A percentile compares a stretch with the other conserved stretches of the same genome.
phyloP scores from a whole-genome alignment of 129 eudicot species.

The Chrysanthemum makinoi region DNA sequence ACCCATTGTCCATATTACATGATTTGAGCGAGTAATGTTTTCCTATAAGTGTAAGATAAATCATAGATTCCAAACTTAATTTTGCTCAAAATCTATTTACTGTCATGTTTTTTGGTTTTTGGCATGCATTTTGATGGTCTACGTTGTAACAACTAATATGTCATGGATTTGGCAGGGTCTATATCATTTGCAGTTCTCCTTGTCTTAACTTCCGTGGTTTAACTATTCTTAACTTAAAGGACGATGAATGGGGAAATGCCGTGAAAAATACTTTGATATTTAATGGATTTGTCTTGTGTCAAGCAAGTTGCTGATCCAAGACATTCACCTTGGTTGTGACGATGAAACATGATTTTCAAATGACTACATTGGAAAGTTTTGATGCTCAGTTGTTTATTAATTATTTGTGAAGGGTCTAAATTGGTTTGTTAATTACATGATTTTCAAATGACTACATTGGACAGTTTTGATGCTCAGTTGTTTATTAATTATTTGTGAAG shows the following conservation, averaged over 20 bases:
- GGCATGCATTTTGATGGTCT: no score
- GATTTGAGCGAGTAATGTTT: conserved; percentile 83
- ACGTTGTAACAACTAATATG: neutral
- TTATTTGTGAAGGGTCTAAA: neutral
- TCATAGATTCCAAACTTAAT: no score
- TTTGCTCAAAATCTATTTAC: no score
- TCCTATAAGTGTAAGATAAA: no score
- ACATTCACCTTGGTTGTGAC: neutral
- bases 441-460: neutral
- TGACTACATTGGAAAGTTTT: no score
- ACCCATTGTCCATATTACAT: conserved; percentile 95
- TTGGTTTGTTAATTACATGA: conserved; percentile 34
- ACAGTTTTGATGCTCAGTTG: no score
- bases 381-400: neutral
- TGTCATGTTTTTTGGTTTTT: neutral
- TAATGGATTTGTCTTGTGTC: conserved; percentile 84
- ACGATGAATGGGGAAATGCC: conserved; percentile 46
- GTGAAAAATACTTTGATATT: conserved; percentile 79
- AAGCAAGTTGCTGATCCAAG: conserved; percentile 41
- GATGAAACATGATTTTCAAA: neutral
- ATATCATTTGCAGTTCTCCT: conserved; percentile 80
- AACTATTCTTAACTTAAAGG: conserved; percentile 41
- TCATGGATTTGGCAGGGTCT: conserved; percentile 49
- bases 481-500: neutral
- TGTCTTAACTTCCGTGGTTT: conserved; percentile 61